Evolutionary conservation across 495 filamentous ascomycete genomes (phyloP).

Genomic region (Aspergillus avenaceus): DNA sequence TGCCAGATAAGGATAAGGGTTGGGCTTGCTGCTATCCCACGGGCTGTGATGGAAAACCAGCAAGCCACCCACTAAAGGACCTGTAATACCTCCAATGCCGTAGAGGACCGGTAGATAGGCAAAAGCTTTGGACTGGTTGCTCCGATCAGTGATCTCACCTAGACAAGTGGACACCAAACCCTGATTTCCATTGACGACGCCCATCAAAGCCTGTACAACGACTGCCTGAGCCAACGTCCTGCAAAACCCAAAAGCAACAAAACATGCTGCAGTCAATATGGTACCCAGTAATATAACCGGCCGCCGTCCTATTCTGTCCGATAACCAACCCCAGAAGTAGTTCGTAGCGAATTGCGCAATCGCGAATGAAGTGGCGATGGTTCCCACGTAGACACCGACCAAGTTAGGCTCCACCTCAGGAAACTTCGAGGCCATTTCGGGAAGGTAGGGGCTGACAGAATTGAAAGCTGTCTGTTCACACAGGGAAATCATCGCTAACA

Average conservation of each 20-base stretch:
- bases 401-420: conserved; percentile 66
- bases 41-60: conserved; percentile 60
- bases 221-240: conserved; percentile 77
- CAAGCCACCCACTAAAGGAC: conserved; percentile 83
- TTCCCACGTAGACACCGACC: conserved; percentile 85
- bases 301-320: conserved; percentile 86
- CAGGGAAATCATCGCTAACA: conserved; percentile 83
- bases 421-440: conserved; percentile 84
- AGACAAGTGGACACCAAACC: conserved; percentile 86
- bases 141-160: conserved; percentile 91
- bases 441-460: conserved; percentile 93
- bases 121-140: conserved; percentile 88
- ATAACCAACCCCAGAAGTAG: conserved; percentile 90
- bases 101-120: conserved; percentile 91
- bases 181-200: conserved; percentile 86
- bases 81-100: conserved; percentile 87
- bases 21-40: conserved; percentile 44
- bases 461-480: conserved; percentile 96
- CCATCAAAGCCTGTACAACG: conserved; percentile 82
- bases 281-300: conserved; percentile 89
- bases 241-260: conserved; percentile 85
- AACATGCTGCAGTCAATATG: conserved; percentile 71
- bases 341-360: conserved; percentile 88
- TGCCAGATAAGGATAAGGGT: conserved; percentile 74
- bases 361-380: conserved; percentile 86